A percentile compares a stretch with the other conserved stretches of the same genome.
These are phyloP conservation scores for Acorus gramineus DNA, from an alignment of 106 monocot genomes.

Conservation along the genomic window DNA sequence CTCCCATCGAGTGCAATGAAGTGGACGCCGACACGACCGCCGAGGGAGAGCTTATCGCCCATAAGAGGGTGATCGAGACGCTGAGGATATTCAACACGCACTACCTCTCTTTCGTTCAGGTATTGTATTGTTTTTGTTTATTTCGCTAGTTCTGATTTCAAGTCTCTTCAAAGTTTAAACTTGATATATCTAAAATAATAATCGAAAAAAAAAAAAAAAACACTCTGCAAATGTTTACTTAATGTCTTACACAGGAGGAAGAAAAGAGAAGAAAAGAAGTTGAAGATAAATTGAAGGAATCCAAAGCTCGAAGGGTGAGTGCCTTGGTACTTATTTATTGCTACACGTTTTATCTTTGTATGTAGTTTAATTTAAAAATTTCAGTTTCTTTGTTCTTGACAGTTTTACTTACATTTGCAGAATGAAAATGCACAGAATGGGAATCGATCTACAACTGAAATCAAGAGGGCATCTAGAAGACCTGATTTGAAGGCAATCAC, in stretches of 20 bases:
- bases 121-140: constrained; percentile 9
- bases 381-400: background rate
- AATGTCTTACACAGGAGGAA: constrained; percentile 17
- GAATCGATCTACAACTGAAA: constrained; percentile 6
- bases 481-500: constrained; percentile 60
- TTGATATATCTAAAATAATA: too few relatives aligned
- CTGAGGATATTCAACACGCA: constrained; percentile 34
- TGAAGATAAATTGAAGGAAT: constrained; percentile 1
- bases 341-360: background rate
- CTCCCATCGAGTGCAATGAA: too few relatives aligned
- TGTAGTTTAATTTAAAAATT: background rate
- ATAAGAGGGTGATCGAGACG: constrained; percentile 34
- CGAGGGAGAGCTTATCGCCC: background rate
- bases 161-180: background rate
- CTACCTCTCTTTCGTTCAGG: constrained; percentile 48
- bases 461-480: constrained; percentile 20
- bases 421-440: background rate
- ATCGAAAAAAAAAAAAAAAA: too few relatives aligned
- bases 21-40: too few relatives aligned
- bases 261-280: constrained; percentile 20
- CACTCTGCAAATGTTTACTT: too few relatives aligned
- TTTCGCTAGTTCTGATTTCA: background rate
- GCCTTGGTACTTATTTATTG: background rate
- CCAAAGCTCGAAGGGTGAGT: background rate
- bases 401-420: background rate